Base-by-base conservation (phyloP, 352 stramenopile species). In the Phytophthora constricta region DNA sequence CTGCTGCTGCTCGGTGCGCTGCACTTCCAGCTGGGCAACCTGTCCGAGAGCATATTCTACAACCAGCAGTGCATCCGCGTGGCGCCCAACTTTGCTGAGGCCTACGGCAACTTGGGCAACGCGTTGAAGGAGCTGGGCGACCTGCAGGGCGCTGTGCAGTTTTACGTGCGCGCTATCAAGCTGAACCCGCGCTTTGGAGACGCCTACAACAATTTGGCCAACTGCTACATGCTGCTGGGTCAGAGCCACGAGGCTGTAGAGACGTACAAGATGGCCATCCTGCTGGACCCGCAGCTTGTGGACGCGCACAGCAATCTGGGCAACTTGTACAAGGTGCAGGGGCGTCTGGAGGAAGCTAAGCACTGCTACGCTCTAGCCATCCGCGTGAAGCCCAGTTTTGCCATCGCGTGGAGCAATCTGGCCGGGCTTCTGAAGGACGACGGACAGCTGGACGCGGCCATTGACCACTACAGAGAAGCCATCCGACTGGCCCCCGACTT, bases 271-370 rank as follows among this genome's bases (percentile, higher is more conserved):
- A 97, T 98, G 89, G 94, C 92, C 41, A 74, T 98, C 2, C 77
- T 97, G 50, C 70, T 96, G 4, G 79, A 97, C 46, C 94, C 92
- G 37, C 80, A 80, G 33, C 78, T 98, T 14, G 91, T 98, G 17
- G 94, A 98, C 58, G 95, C 95, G n/a, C 91, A 98, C 65, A 94
- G 81, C 47, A 98, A 98, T 61, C 62, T 98, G n/a, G 96, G 92
- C 22, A 98, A 98, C 60, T 70, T 98, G 23, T 95, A 97, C 72
- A 98, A 98, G 66, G 84, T 90, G 14, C 85, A 97, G 72, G 89
- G 89, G 3, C 75, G 81, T 0, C 71, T 92, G 22, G 87, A 95
- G 22, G 88, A 96, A n/a, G 92, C 94, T 33, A 96, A 97, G 68
- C 56, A 52, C 31, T 98, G 92, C 73, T 98, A 98, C 70, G 78